Base-by-base conservation (phyloP, 495 filamentous ascomycete genomes). In the Pyrenopolyporus hunteri region DNA sequence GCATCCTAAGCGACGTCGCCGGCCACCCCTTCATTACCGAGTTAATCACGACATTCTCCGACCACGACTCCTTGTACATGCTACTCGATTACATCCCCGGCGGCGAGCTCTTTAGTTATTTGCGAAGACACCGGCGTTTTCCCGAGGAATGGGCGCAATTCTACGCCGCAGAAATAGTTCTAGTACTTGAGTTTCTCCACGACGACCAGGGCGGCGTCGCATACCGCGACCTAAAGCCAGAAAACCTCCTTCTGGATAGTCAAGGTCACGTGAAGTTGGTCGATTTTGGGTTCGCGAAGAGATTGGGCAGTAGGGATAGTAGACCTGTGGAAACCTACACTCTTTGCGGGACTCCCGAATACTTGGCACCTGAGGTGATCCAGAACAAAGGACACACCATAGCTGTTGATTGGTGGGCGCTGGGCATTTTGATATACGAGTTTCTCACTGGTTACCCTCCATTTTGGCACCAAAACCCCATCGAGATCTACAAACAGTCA, bases 401-500 rank as follows among this genome's bases (percentile, higher is more conserved):
- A 29, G 93, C 94, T 0, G 94, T 98, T n/a, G 94, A 98, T 74
- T 98, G 94, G 94, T 98, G 94, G 94, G 95, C 94, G 5, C 79
- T 98, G 59, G 94, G 94, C 4, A 96, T 98, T 61, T 74, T 98
- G 45, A 91, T 97, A 50, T 98, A 95, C 72, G 94, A 98, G 70
- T 97, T 98, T 68, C 78, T 97, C 20, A 92, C 94, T 2, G 94
- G 94, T 29, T 95, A 97, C 67, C 94, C 94, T 4, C 94, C 94
- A 1, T 98, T 98, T 74, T 98, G 93, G 90, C 90, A 97, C 70
- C 85, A 91, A 46, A 97, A 94, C 64, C 92, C 93, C 0, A 94
- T 97, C 69, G 92, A 94, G 68, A 96, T 97, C 52, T 98, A 98
- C 76, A 93, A 96, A 75, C 87, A 91, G 84, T 88, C 57, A 64